These are phyloP conservation scores for Zygosaccharomyces bailii DNA, from an alignment of 805 yeast genomes.

Conservation along the genomic window DNA sequence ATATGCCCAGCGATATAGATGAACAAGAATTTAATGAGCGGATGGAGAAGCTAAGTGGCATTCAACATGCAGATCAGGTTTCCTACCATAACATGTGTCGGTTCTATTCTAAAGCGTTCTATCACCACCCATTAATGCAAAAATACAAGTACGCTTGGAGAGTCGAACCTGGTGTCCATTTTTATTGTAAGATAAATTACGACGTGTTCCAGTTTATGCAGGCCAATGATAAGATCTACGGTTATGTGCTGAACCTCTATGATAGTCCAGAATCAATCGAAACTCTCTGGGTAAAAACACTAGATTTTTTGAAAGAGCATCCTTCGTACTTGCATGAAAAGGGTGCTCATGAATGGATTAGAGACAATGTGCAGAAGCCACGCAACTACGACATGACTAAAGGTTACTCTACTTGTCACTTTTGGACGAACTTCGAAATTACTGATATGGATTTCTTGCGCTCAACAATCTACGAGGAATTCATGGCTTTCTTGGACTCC, in stretches of 20 bases:
- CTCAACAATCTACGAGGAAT: conserved; percentile 58
- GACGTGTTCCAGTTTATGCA: conserved; percentile 76
- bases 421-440: conserved; percentile 88
- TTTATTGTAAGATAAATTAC: conserved; percentile 65
- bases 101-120: conserved; percentile 64
- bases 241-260: conserved; percentile 65
- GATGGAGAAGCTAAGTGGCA: conserved; percentile 42
- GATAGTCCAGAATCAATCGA: conserved; percentile 64
- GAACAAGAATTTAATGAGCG: conserved; percentile 39
- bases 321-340: conserved; percentile 58
- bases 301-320: conserved; percentile 51
- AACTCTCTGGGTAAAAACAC: conserved; percentile 67
- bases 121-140: conserved; percentile 56
- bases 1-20: conserved; percentile 57
- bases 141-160: conserved; percentile 76
- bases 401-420: conserved; percentile 67
- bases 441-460: conserved; percentile 80
- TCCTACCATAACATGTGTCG: conserved; percentile 87
- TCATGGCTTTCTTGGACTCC: conserved; percentile 60
- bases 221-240: conserved; percentile 64
- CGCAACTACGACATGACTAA: conserved; percentile 40
- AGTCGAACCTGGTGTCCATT: conserved; percentile 69
- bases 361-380: conserved; percentile 54
- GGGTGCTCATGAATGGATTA: conserved; percentile 61
- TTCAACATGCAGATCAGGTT: conserved; percentile 56